These are phyloP conservation scores for Cordyceps tenuipes DNA, from an alignment of 2,329 filamentous ascomycete genomes.

Conservation along the genomic window DNA sequence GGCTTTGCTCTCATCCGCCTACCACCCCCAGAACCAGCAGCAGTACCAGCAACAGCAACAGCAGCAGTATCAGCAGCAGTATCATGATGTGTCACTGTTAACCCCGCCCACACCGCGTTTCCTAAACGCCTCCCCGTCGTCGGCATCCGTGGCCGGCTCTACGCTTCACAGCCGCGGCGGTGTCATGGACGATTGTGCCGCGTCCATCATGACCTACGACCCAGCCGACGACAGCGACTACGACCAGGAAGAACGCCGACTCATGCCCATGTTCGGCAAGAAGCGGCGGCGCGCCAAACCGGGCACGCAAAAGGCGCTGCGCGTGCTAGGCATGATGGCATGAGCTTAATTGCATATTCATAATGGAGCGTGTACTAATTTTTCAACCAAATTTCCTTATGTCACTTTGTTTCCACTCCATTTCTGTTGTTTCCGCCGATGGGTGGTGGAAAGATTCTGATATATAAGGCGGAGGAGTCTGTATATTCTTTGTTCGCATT, in stretches of 20 bases:
- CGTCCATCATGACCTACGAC: conserved; percentile 25
- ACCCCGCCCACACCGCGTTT: background rate
- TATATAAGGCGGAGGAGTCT: background rate
- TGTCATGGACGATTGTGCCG: background rate
- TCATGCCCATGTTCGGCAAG: conserved; percentile 42
- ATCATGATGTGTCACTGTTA: background rate
- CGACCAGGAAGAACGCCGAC: conserved; percentile 40
- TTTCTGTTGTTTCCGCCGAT: background rate
- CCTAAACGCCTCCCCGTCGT: background rate
- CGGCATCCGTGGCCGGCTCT: background rate
- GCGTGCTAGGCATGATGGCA: conserved; percentile 40
- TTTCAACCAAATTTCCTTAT: background rate
- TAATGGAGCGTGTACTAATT: background rate
- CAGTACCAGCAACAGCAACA: background rate
- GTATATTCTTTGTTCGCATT: background rate
- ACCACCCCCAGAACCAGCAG: background rate
- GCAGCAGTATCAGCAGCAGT: background rate
- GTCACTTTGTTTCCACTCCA: background rate
- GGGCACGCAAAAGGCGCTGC: conserved; percentile 43
- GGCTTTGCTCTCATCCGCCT: background rate
- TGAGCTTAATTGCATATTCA: conserved; percentile 15
- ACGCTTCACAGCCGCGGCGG: background rate
- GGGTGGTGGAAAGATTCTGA: background rate
- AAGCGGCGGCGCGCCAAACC: conserved; percentile 28
- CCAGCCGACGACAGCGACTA: conserved; percentile 32